Evolutionary conservation across 2,329 filamentous ascomycete species (phyloP).

Genomic region (Stylonectria norvegica): DNA sequence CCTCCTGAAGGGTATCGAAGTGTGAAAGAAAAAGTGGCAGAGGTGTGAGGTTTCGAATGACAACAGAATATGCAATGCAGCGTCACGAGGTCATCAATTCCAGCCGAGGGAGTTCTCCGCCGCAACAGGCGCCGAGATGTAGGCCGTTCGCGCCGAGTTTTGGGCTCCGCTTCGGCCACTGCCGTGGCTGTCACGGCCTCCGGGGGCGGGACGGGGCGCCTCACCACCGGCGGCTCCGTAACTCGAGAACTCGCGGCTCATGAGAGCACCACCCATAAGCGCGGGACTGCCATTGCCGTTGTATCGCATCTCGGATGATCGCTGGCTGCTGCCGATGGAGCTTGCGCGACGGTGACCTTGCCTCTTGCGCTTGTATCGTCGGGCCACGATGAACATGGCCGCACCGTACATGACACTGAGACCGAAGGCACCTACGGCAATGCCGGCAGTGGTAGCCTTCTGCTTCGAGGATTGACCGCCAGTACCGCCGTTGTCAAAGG

Average conservation of each 20-base stretch:
- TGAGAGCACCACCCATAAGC: conserved; percentile 67
- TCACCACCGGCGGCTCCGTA: conserved; percentile 46
- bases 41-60: conserved; percentile 17
- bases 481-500: conserved; percentile 41
- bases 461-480: conserved; percentile 55
- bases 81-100: conserved; percentile 57
- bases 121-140: conserved; percentile 86
- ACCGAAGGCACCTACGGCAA: conserved; percentile 73
- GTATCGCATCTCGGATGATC: conserved; percentile 53
- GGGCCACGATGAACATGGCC: conserved; percentile 90
- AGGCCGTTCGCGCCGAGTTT: conserved; percentile 54
- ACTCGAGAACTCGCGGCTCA: conserved; percentile 54
- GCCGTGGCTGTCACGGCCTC: conserved; percentile 57
- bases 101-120: conserved; percentile 93
- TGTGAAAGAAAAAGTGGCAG: conserved; percentile 20
- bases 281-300: conserved; percentile 49
- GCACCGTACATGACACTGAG: conserved; percentile 85
- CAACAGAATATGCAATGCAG: conserved; percentile 14
- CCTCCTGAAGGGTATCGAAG: conserved; percentile 35
- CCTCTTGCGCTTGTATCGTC: conserved; percentile 84
- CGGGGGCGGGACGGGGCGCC: conserved; percentile 20
- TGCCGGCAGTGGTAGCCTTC: conserved; percentile 61
- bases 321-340: conserved; percentile 58
- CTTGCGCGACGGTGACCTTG: conserved; percentile 72
- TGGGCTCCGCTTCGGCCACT: conserved; percentile 59